Evolutionary conservation across 2,329 filamentous ascomycete genomes (phyloP).

Genomic region (Monascus ruber): DNA sequence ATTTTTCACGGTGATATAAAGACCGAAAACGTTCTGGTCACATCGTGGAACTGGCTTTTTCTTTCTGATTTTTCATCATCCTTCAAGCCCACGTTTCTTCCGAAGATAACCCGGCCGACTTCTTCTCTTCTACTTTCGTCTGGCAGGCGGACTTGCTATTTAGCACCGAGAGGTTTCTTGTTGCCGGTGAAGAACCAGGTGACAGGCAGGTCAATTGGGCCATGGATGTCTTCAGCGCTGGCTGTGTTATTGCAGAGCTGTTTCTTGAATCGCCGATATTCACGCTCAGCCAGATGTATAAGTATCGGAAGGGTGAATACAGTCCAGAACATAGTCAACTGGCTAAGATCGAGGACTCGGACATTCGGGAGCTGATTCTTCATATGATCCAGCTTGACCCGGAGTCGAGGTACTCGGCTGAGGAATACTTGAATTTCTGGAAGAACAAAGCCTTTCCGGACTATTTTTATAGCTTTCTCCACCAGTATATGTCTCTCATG

Average conservation of each 20-base stretch:
- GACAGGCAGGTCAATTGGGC: conserved; percentile 66
- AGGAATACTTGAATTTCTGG: conserved; percentile 89
- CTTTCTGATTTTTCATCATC: conserved; percentile 93
- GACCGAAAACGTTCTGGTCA: conserved; percentile 86
- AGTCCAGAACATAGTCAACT: conserved; percentile 73
- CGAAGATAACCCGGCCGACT: conserved; percentile 93
- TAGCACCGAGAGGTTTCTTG: conserved; percentile 84
- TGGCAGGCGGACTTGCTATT: conserved; percentile 80
- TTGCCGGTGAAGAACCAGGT: conserved; percentile 54
- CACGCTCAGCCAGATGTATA: conserved; percentile 89
- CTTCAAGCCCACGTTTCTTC: conserved; percentile 87
- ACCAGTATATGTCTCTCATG: conserved; percentile 94
- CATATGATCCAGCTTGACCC: conserved; percentile 97
- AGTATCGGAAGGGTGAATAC: conserved; percentile 85
- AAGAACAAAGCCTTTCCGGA: conserved; percentile 83
- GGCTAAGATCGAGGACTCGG: conserved; percentile 74
- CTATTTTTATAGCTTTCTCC: conserved; percentile 95
- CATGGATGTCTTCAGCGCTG: conserved; percentile 97
- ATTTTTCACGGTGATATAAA: conserved; percentile 98
- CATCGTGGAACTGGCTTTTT: conserved; percentile 99
- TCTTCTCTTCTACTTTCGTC: conserved; percentile 96
- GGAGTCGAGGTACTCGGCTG: conserved; percentile 80
- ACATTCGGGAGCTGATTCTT: conserved; percentile 76
- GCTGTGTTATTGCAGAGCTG: conserved; percentile 92
- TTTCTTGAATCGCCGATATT: conserved; percentile 96